A percentile compares a stretch with the other conserved stretches of the same genome.
These are phyloP conservation scores for Russula abietina DNA, from an alignment of 768 basidiomycete genomes.

Conservation along the genomic window DNA sequence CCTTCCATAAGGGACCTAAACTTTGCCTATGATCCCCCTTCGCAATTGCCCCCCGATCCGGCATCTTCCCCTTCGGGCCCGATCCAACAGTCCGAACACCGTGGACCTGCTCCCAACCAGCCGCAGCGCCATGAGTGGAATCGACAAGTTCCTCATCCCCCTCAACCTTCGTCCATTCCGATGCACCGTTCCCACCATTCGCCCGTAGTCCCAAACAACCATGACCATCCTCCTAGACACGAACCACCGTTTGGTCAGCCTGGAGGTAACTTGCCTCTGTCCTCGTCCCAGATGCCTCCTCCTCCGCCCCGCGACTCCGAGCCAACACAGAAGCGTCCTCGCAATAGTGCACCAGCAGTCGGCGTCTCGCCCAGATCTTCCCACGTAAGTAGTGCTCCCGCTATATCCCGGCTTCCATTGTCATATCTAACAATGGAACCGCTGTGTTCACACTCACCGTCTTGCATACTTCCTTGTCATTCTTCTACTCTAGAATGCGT, in stretches of 20 bases:
- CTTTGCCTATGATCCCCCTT: slow-evolving; percentile 42
- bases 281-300: slow-evolving; percentile 25
- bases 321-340: slow-evolving; percentile 40
- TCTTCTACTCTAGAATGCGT: slow-evolving; percentile 29
- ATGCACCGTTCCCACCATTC: slow-evolving; percentile 26
- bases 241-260: slow-evolving; percentile 45
- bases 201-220: slow-evolving; percentile 25
- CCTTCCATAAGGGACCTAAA: slow-evolving; percentile 72
- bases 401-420: slow-evolving; percentile 14
- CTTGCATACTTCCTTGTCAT: slow-evolving; percentile 28
- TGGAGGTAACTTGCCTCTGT: slow-evolving; percentile 20
- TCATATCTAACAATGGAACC: not conserved
- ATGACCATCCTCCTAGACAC: slow-evolving; percentile 27
- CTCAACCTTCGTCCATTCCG: slow-evolving; percentile 20
- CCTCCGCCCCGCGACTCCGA: slow-evolving; percentile 31
- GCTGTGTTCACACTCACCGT: slow-evolving; percentile 9
- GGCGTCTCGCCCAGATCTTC: slow-evolving; percentile 43
- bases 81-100: slow-evolving; percentile 31
- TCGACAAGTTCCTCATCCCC: slow-evolving; percentile 20
- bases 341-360: slow-evolving; percentile 34
- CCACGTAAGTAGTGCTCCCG: slow-evolving; percentile 39
- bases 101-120: slow-evolving; percentile 29
- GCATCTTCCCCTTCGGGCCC: slow-evolving; percentile 30
- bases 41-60: slow-evolving; percentile 31
- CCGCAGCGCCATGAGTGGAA: slow-evolving; percentile 34